Percentiles rank a stretch among this genome's conserved stretches.
Conservation (phyloP, 495 filamentous ascomycete genomes). For the Mycothermus thermophilus region DNA sequence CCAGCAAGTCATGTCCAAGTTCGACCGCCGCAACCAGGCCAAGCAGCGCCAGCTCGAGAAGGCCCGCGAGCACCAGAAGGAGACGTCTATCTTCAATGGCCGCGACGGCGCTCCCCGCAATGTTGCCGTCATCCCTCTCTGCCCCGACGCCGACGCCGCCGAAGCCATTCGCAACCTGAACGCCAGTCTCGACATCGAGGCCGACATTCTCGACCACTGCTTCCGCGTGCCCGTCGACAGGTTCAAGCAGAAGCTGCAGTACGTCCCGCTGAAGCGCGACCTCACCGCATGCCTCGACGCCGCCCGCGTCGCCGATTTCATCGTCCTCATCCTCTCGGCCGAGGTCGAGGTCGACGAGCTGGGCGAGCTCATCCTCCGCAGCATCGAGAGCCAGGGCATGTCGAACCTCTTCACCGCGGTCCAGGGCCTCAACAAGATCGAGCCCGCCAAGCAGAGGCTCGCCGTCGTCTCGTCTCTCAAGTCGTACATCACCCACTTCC, state of each 20-base stretch:
- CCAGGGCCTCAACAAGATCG: constrained; percentile 61
- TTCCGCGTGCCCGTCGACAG: constrained; percentile 61
- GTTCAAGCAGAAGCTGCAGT: constrained; percentile 87
- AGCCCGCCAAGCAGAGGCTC: constrained; percentile 59
- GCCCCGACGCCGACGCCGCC: constrained; percentile 49
- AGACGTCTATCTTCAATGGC: constrained; percentile 67
- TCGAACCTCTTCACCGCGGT: constrained; percentile 72
- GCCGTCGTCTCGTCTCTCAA: constrained; percentile 69
- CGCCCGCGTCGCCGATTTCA: constrained; percentile 77
- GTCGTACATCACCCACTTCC: constrained; percentile 85
- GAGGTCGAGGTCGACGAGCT: constrained; percentile 67
- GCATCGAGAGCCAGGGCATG: constrained; percentile 84
- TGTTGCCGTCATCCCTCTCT: constrained; percentile 81
- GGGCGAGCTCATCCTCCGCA: constrained; percentile 68
- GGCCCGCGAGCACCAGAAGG: constrained; percentile 61
- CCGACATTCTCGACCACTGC: constrained; percentile 43
- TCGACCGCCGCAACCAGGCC: constrained; percentile 85
- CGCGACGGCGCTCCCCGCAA: constrained; percentile 76
- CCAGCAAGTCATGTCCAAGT: constrained; percentile 92
- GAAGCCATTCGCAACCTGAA: constrained; percentile 58
- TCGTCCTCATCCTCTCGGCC: constrained; percentile 69
- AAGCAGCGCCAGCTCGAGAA: constrained; percentile 74
- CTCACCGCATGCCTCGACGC: constrained; percentile 68
- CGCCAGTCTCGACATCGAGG: constrained; percentile 63
- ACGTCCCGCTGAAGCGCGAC: constrained; percentile 57